Conservation (phyloP, 768 basidiomycete genomes). For the Tylopilus plumbeoviolaceoides region DNA sequence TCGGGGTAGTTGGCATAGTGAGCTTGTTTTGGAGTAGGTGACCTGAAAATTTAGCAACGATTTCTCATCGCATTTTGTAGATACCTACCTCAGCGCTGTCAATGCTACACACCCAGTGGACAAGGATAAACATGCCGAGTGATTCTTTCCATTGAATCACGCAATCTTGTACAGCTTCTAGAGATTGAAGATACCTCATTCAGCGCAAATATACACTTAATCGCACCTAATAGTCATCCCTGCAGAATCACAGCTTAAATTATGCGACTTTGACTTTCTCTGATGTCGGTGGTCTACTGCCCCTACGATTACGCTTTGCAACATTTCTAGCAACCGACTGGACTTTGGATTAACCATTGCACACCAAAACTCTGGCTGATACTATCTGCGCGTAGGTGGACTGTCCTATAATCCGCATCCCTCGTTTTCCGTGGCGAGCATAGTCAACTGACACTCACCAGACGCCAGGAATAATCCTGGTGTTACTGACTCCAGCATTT, state of each 20-base stretch:
- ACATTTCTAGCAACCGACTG: neutral
- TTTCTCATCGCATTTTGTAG: slow-evolving; percentile 27
- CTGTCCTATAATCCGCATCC: neutral
- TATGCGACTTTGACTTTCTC: neutral
- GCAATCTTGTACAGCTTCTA: slow-evolving; percentile 9
- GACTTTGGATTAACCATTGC: neutral
- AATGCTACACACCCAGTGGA: slow-evolving; percentile 34
- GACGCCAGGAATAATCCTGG: neutral
- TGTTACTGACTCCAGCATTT: neutral
- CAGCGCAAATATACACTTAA: slow-evolving; percentile 7
- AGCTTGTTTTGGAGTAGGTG: slow-evolving; percentile 80
- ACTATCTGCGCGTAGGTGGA: neutral
- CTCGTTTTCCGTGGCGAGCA: neutral
- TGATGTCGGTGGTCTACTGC: neutral
- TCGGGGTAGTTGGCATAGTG: slow-evolving; percentile 70
- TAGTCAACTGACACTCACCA: neutral
- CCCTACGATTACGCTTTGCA: neutral
- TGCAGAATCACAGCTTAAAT: neutral
- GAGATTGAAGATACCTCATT: slow-evolving; percentile 7
- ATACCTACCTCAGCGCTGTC: slow-evolving; percentile 59
- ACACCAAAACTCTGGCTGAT: neutral
- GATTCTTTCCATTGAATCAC: neutral
- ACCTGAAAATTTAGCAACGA: neutral
- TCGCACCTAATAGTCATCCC: neutral
- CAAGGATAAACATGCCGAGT: slow-evolving; percentile 1